Evolutionary conservation across 768 basidiomycete genomes (phyloP).

Genomic region (Coprinellus aureogranulatus): DNA sequence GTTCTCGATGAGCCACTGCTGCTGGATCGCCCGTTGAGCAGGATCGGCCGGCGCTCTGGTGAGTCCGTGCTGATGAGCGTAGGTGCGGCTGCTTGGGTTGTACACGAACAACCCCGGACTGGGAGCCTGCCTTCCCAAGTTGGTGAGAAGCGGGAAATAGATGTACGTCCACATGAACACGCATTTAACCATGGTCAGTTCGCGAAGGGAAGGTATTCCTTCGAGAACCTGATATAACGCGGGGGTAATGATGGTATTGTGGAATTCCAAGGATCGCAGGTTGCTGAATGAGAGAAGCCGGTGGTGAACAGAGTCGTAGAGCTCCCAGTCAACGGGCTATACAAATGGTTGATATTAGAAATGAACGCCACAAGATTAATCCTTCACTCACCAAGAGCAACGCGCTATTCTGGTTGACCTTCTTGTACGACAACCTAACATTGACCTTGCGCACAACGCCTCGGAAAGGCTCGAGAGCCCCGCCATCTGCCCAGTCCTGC

Average conservation of each 20-base stretch:
- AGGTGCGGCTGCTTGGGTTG: constrained; percentile 7
- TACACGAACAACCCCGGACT: not conserved
- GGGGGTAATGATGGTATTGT: constrained; percentile 22
- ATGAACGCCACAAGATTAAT: not conserved
- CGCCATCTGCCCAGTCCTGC: constrained; percentile 18
- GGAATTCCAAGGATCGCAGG: constrained; percentile 21
- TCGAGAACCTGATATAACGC: constrained; percentile 23
- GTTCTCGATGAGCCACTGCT: constrained; percentile 9
- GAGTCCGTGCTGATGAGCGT: constrained; percentile 4
- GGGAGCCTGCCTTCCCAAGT: constrained; percentile 5
- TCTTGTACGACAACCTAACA: constrained; percentile 21
- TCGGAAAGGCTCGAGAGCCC: not conserved
- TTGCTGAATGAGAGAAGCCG: constrained; percentile 22
- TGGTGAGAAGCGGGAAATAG: constrained; percentile 8
- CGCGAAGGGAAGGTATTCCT: constrained; percentile 22
- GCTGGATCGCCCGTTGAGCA: not conserved
- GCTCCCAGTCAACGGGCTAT: constrained; percentile 14
- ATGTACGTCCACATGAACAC: constrained; percentile 14
- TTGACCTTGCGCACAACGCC: constrained; percentile 16
- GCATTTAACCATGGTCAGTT: constrained; percentile 21
- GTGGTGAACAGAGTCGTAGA: constrained; percentile 21
- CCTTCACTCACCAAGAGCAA: constrained; percentile 2
- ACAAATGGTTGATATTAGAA: not conserved
- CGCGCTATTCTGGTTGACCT: constrained; percentile 8
- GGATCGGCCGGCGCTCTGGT: constrained; percentile 2